Evolutionary conservation across 1,284 basidiomycete genomes (phyloP).

Genomic region (Pseudozyma hubeiensis): DNA sequence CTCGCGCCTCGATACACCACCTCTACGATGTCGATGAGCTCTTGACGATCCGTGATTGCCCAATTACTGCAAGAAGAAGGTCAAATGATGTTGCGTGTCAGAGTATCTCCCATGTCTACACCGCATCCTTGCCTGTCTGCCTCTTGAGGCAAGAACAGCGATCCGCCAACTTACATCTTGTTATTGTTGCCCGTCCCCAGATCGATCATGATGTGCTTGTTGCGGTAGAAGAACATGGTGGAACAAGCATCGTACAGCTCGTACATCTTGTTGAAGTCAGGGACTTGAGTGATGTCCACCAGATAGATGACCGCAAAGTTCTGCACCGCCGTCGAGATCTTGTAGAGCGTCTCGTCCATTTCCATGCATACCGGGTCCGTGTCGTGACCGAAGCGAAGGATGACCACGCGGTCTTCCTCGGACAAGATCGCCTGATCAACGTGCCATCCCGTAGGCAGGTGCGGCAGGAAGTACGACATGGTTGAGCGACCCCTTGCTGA

Average conservation of each 20-base stretch:
- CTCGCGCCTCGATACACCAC: conserved; percentile 97
- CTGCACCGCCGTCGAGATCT: conserved; percentile 93
- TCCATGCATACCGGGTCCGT: conserved; percentile 91
- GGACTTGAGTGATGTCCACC: conserved; percentile 94
- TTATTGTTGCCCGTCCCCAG: conserved; percentile 99
- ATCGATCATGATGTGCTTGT: conserved; percentile 99
- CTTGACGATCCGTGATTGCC: conserved; percentile 67
- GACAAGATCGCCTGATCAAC: conserved; percentile 86
- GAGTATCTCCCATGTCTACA: not conserved
- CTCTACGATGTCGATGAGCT: conserved; percentile 94
- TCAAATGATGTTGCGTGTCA: not conserved
- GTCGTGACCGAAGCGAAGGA: conserved; percentile 95
- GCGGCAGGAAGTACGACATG: conserved; percentile 80
- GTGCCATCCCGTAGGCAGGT: conserved; percentile 78
- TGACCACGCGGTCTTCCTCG: conserved; percentile 94
- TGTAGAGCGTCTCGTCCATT: conserved; percentile 97
- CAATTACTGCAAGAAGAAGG: conserved; percentile 48
- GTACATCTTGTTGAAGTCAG: conserved; percentile 94
- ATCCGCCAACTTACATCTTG: conserved; percentile 76
- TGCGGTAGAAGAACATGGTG: conserved; percentile 72
- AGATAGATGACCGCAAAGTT: conserved; percentile 98
- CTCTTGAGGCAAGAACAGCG: not conserved
- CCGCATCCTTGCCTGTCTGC: not conserved
- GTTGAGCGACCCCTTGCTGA: not conserved
- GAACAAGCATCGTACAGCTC: conserved; percentile 55